These are phyloP conservation scores for Colletotrichum sp. DNA, from an alignment of 2,329 filamentous ascomycete genomes.

Conservation along the genomic window DNA sequence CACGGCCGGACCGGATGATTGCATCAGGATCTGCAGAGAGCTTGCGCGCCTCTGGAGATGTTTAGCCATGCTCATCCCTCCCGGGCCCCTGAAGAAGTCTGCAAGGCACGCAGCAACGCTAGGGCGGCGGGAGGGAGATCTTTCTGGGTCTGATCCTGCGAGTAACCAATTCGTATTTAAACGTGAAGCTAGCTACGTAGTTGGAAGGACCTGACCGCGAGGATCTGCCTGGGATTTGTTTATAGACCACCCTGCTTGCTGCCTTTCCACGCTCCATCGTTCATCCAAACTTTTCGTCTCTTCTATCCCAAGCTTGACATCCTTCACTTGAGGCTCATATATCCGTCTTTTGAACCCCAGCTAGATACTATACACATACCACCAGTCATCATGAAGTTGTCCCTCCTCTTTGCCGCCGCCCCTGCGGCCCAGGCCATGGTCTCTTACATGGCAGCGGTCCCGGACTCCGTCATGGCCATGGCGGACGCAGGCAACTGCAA, in stretches of 20 bases:
- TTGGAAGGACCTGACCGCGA: background rate
- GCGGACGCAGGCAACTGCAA: conserved; percentile 32
- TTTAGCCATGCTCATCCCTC: background rate
- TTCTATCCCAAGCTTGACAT: background rate
- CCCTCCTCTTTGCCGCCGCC: conserved; percentile 19
- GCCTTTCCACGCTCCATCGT: background rate
- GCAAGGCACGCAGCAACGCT: conserved; percentile 1
- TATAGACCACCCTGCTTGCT: background rate
- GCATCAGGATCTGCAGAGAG: conserved; percentile 22
- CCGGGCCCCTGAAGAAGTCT: background rate
- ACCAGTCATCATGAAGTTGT: conserved; percentile 18
- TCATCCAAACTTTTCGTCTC: background rate
- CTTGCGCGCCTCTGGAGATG: conserved; percentile 5
- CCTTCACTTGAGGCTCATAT: background rate
- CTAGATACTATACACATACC: background rate
- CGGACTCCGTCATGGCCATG: conserved; percentile 15
- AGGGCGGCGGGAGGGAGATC: background rate
- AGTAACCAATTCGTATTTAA: background rate
- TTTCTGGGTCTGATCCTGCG: background rate
- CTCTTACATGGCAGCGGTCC: conserved; percentile 24
- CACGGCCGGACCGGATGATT: conserved; percentile 9
- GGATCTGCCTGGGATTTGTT: background rate
- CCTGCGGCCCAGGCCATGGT: conserved; percentile 19
- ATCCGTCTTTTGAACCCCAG: background rate
- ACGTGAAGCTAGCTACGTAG: background rate